phyloP scores from a whole-genome alignment of 192 early-diverging fungal species.

The Borealophlyctis nickersoniae region DNA sequence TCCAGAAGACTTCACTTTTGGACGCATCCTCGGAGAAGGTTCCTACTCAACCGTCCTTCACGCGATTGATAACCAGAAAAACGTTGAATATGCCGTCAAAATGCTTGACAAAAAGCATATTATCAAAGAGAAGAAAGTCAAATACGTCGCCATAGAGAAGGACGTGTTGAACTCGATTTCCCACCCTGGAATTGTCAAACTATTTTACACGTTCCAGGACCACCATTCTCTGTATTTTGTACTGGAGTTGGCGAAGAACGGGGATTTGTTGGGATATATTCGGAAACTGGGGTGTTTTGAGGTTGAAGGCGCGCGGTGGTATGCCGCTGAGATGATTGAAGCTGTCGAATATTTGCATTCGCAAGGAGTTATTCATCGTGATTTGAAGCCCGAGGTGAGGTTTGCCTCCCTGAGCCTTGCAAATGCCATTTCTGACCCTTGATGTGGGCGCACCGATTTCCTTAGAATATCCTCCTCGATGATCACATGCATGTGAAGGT shows the following conservation, averaged over 20 bases:
- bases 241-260: slow-evolving; percentile 83
- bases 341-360: slow-evolving; percentile 88
- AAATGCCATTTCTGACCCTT: not conserved
- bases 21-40: slow-evolving; percentile 84
- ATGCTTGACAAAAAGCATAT: slow-evolving; percentile 61
- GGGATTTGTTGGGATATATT: slow-evolving; percentile 85
- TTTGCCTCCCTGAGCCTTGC: not conserved
- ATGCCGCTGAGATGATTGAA: slow-evolving; percentile 80
- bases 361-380: slow-evolving; percentile 84
- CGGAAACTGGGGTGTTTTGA: slow-evolving; percentile 64
- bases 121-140: slow-evolving; percentile 91
- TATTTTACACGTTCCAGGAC: slow-evolving; percentile 97
- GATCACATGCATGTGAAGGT: slow-evolving; percentile 85
- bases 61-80: slow-evolving; percentile 69
- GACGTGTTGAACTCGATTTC: slow-evolving; percentile 75
- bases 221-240: slow-evolving; percentile 87
- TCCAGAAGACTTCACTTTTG: slow-evolving; percentile 83
- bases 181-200: slow-evolving; percentile 87
- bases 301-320: slow-evolving; percentile 73
- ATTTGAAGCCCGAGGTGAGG: slow-evolving; percentile 86
- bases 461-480: slow-evolving; percentile 75
- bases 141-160: slow-evolving; percentile 94
- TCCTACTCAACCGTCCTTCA: slow-evolving; percentile 90
- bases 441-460: not conserved
- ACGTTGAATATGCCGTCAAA: slow-evolving; percentile 82